phyloP scores from a whole-genome alignment of 1,284 basidiomycete genomes.

The Earliella scabrosa region DNA sequence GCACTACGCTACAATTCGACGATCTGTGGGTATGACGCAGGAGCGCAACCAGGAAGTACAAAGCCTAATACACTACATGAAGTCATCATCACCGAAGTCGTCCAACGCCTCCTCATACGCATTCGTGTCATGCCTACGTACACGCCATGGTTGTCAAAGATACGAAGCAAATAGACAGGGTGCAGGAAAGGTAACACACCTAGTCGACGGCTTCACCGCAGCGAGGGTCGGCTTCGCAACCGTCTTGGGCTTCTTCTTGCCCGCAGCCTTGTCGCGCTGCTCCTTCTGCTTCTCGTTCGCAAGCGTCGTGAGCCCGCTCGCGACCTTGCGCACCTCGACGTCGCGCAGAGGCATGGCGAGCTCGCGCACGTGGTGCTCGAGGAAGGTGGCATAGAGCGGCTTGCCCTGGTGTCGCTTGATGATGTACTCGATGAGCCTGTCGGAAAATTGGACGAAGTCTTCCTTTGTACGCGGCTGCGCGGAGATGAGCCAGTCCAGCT shows the following conservation, averaged over 20 bases:
- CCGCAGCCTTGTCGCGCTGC: conserved; percentile 80
- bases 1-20: neutral
- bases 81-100: conserved; percentile 80
- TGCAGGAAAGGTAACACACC: conserved; percentile 43
- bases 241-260: conserved; percentile 87
- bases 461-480: conserved; percentile 84
- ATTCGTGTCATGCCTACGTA: conserved; percentile 69
- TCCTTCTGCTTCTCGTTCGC: conserved; percentile 96
- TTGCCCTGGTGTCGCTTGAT: conserved; percentile 80
- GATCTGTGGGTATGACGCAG: neutral
- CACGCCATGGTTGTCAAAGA: neutral
- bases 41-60: neutral
- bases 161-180: neutral
- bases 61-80: conserved; percentile 59
- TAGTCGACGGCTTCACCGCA: conserved; percentile 64
- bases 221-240: conserved; percentile 77
- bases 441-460: conserved; percentile 79
- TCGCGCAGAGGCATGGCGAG: conserved; percentile 80
- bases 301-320: conserved; percentile 79
- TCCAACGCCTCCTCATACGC: conserved; percentile 88
- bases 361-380: conserved; percentile 80
- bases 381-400: conserved; percentile 80
- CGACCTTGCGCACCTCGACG: conserved; percentile 87
- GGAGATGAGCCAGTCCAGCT: conserved; percentile 72
- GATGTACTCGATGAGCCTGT: conserved; percentile 72